phyloP scores from a whole-genome alignment of 2,329 filamentous ascomycete genomes.

The Curvularia verruculosa region DNA sequence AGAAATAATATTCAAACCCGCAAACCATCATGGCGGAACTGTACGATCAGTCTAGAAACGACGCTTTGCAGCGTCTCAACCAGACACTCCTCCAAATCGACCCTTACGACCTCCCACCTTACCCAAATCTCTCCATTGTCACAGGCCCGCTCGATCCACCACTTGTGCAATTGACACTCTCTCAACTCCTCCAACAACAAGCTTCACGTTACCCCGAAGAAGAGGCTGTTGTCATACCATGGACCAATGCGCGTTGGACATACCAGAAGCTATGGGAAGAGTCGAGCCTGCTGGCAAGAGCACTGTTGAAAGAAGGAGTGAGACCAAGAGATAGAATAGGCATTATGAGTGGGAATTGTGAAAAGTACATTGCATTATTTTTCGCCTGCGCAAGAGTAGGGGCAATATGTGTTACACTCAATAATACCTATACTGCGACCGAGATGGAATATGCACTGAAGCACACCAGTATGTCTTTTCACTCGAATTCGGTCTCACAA shows the following conservation, averaged over 20 bases:
- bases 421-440: slow-evolving; percentile 79
- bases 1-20: neutral
- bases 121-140: slow-evolving; percentile 62
- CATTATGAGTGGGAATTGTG: slow-evolving; percentile 72
- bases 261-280: slow-evolving; percentile 55
- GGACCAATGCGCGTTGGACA: slow-evolving; percentile 76
- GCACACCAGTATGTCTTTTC: slow-evolving; percentile 64
- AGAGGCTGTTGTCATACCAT: slow-evolving; percentile 75
- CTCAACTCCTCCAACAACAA: slow-evolving; percentile 74
- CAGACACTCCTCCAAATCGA: slow-evolving; percentile 49
- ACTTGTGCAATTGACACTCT: slow-evolving; percentile 73
- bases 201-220: slow-evolving; percentile 67
- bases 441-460: slow-evolving; percentile 74
- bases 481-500: neutral
- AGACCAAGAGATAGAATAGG: slow-evolving; percentile 72
- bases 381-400: slow-evolving; percentile 67
- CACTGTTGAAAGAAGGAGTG: slow-evolving; percentile 69
- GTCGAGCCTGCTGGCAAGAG: slow-evolving; percentile 49
- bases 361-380: slow-evolving; percentile 68
- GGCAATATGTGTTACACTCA: slow-evolving; percentile 71
- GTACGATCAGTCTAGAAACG: slow-evolving; percentile 35
- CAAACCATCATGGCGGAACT: slow-evolving; percentile 31
- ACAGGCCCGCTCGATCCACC: slow-evolving; percentile 72
- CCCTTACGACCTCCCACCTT: slow-evolving; percentile 46
- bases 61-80: slow-evolving; percentile 44